A percentile compares a stretch with the other conserved stretches of the same genome.
These are phyloP conservation scores for Colletotrichum musicola DNA, from an alignment of 2,329 filamentous ascomycete genomes.

Conservation along the genomic window DNA sequence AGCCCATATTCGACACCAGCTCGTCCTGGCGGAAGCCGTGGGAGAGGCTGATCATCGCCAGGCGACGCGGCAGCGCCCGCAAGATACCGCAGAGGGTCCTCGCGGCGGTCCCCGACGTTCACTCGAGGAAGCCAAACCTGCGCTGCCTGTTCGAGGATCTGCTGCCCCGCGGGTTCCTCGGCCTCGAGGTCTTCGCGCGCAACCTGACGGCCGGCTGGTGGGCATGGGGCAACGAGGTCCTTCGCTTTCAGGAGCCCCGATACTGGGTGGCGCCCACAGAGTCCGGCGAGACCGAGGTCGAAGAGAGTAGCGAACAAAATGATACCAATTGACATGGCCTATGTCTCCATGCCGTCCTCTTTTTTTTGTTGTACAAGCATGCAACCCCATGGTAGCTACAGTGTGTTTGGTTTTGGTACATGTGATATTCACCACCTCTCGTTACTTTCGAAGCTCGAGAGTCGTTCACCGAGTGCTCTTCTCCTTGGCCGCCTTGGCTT, in stretches of 20 bases:
- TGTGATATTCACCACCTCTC: conserved; percentile 12
- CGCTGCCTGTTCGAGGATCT: conserved; percentile 69
- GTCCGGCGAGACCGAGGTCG: neutral
- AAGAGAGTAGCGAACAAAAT: neutral
- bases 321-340: conserved; percentile 34
- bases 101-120: conserved; percentile 78
- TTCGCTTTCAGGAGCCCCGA: conserved; percentile 74
- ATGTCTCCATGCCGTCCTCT: conserved; percentile 40
- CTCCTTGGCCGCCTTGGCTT: neutral
- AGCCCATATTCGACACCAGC: conserved; percentile 72
- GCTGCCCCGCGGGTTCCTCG: conserved; percentile 64
- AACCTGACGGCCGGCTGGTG: conserved; percentile 82
- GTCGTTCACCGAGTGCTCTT: neutral
- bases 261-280: conserved; percentile 56
- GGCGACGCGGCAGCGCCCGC: conserved; percentile 51
- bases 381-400: conserved; percentile 27
- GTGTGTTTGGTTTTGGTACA: conserved; percentile 32
- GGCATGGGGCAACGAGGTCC: conserved; percentile 81
- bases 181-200: conserved; percentile 82
- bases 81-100: conserved; percentile 66
- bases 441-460: neutral
- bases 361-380: conserved; percentile 40
- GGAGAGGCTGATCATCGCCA: conserved; percentile 77
- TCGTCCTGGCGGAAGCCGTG: conserved; percentile 80
- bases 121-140: conserved; percentile 83